Conservation (phyloP, 1,284 basidiomycete genomes). For the Austroboletus olivaceoglutinosus region DNA sequence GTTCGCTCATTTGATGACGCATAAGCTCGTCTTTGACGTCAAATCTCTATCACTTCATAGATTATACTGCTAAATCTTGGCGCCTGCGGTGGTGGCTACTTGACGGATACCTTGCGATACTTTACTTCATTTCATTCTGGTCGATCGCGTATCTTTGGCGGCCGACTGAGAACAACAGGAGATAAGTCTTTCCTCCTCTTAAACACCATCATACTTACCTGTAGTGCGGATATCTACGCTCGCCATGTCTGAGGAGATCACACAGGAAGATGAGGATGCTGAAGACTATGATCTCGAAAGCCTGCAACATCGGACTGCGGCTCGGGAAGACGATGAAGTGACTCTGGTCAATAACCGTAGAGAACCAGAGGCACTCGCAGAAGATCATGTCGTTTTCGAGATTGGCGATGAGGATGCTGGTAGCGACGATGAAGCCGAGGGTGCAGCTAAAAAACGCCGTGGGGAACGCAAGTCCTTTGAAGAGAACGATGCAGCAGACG, state of each 20-base stretch:
- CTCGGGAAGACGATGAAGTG: conserved; percentile 58
- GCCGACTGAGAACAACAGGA: conserved; percentile 89
- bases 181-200: conserved; percentile 50
- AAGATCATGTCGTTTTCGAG: conserved; percentile 86
- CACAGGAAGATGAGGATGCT: conserved; percentile 88
- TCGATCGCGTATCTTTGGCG: conserved; percentile 92
- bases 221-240: conserved; percentile 49
- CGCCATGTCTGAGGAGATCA: conserved; percentile 82
- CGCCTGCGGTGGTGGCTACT: conserved; percentile 92
- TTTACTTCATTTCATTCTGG: conserved; percentile 81
- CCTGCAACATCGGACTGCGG: conserved; percentile 53
- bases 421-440: conserved; percentile 62
- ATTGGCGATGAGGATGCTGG: conserved; percentile 83
- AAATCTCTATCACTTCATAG: conserved; percentile 37
- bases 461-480: conserved; percentile 47
- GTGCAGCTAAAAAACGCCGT: conserved; percentile 48
- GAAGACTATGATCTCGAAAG: conserved; percentile 89
- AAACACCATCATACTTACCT: conserved; percentile 25
- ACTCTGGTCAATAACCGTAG: conserved; percentile 61
- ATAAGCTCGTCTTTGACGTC: not conserved
- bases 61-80: conserved; percentile 95
- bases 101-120: conserved; percentile 90
- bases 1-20: conserved; percentile 38
- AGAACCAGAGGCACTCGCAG: conserved; percentile 47
- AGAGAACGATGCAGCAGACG: conserved; percentile 47